phyloP scores from a whole-genome alignment of 1,284 basidiomycete species.

The Fomes fomentarius region DNA sequence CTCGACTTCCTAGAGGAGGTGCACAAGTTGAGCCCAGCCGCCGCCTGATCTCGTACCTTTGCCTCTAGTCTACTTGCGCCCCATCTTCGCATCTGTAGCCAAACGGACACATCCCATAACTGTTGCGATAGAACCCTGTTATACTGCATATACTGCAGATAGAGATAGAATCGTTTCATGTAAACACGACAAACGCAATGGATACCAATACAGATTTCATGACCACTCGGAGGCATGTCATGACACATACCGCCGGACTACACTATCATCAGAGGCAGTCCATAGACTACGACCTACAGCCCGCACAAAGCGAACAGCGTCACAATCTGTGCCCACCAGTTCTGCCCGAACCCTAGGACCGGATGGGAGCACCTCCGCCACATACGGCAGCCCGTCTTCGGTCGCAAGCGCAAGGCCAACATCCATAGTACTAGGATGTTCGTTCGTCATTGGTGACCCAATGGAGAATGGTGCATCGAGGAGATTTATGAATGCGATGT shows the following conservation, averaged over 20 bases:
- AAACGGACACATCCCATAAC: too few species aligned
- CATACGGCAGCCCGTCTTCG: slow-evolving; percentile 59
- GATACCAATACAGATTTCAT: too few species aligned
- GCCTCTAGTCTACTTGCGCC: too few species aligned
- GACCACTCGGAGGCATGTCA: background rate
- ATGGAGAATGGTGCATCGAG: slow-evolving; percentile 6
- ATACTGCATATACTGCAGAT: too few species aligned
- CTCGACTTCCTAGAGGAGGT: slow-evolving; percentile 85
- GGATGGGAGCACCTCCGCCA: slow-evolving; percentile 44
- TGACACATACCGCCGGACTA: slow-evolving; percentile 48
- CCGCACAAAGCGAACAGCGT: slow-evolving; percentile 45
- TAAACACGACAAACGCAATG: too few species aligned
- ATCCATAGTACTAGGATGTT: slow-evolving; percentile 20
- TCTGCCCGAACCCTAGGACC: slow-evolving; percentile 44
- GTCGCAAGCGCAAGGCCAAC: slow-evolving; percentile 53
- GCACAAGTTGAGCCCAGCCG: slow-evolving; percentile 41
- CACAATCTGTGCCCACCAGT: slow-evolving; percentile 55
- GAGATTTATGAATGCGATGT: slow-evolving; percentile 44
- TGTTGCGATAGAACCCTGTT: too few species aligned
- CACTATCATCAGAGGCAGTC: slow-evolving; percentile 64
- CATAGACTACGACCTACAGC: slow-evolving; percentile 45
- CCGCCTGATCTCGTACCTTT: background rate
- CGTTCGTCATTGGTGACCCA: background rate
- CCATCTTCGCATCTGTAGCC: too few species aligned
- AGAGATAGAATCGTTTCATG: too few species aligned